Conservation (phyloP, 2,329 filamentous ascomycete species). For the Claviceps humidiphila region DNA sequence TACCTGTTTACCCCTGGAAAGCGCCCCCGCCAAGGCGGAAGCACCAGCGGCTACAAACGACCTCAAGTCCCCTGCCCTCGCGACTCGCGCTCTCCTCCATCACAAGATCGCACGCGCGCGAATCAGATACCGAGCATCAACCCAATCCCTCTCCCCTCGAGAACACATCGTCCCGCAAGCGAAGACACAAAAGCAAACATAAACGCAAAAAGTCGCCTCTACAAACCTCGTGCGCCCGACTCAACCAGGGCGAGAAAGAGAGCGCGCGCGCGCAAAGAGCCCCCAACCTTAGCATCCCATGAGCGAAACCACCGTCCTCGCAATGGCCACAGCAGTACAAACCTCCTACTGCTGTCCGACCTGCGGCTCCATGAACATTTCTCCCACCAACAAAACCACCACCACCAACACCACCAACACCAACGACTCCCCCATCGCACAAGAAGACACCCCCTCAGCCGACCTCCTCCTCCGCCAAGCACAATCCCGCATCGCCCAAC, state of each 20-base stretch:
- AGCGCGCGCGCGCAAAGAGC: neutral
- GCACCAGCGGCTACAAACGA: too few relatives aligned
- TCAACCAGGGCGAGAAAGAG: neutral
- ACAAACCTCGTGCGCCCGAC: too few relatives aligned
- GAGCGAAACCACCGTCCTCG: constrained; percentile 15
- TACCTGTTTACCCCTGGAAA: too few relatives aligned
- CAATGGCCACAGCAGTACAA: constrained; percentile 17
- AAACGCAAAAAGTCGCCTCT: too few relatives aligned
- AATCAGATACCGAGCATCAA: too few relatives aligned
- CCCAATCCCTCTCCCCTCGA: too few relatives aligned
- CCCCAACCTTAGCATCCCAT: constrained; percentile 9
- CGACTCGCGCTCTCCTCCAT: too few relatives aligned
- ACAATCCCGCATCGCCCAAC: constrained; percentile 50
- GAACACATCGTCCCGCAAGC: too few relatives aligned
- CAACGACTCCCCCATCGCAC: constrained; percentile 14
- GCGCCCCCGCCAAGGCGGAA: too few relatives aligned
- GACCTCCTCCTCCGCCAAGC: constrained; percentile 34
- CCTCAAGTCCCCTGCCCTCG: too few relatives aligned
- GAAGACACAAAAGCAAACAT: too few relatives aligned
- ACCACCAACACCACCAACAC: neutral
- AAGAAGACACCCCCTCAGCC: neutral
- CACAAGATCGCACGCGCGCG: too few relatives aligned
- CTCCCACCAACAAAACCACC: constrained; percentile 6
- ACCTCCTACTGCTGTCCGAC: constrained; percentile 31
- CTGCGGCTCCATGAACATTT: constrained; percentile 31